Evolutionary conservation across 805 yeast species (phyloP).

Genomic region (Tanozyma kutaoensis): DNA sequence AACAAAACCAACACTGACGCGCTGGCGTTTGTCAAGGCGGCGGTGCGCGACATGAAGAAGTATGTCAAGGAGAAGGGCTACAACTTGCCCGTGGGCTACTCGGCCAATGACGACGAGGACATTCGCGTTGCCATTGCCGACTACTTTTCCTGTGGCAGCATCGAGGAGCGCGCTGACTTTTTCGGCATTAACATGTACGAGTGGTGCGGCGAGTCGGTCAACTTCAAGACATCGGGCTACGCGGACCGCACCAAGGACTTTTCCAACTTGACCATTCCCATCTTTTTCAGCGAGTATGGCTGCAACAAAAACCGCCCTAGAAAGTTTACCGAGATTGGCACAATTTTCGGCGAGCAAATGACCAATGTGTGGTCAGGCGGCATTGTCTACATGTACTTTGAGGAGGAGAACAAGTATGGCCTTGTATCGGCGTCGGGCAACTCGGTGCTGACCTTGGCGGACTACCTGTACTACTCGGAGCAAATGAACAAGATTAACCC

Average conservation of each 20-base stretch:
- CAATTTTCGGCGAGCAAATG: slow-evolving; percentile 58
- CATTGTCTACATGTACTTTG: slow-evolving; percentile 81
- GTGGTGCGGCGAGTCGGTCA: slow-evolving; percentile 69
- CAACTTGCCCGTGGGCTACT: slow-evolving; percentile 85
- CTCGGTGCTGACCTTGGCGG: slow-evolving; percentile 45
- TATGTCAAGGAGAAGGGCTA: slow-evolving; percentile 46
- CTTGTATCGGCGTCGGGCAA: slow-evolving; percentile 43
- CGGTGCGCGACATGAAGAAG: slow-evolving; percentile 75
- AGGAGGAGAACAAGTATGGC: slow-evolving; percentile 77
- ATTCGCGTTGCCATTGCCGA: slow-evolving; percentile 72
- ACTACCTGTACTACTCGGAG: slow-evolving; percentile 27
- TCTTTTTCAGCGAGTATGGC: slow-evolving; percentile 83
- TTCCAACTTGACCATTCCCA: slow-evolving; percentile 60
- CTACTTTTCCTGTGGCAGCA: slow-evolving; percentile 74
- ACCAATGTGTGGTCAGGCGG: slow-evolving; percentile 92
- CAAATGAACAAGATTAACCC: slow-evolving; percentile 7
- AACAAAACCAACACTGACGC: slow-evolving; percentile 73
- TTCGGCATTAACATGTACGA: slow-evolving; percentile 82
- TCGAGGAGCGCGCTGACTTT: slow-evolving; percentile 55
- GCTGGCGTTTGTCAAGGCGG: slow-evolving; percentile 92
- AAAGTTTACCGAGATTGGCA: slow-evolving; percentile 59
- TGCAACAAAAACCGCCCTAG: slow-evolving; percentile 69
- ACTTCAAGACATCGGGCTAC: slow-evolving; percentile 54
- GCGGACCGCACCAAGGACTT: slow-evolving; percentile 59
- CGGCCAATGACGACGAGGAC: slow-evolving; percentile 77